Conservation (phyloP, 2,329 filamentous ascomycete species). For the Aspergillus sp. region DNA sequence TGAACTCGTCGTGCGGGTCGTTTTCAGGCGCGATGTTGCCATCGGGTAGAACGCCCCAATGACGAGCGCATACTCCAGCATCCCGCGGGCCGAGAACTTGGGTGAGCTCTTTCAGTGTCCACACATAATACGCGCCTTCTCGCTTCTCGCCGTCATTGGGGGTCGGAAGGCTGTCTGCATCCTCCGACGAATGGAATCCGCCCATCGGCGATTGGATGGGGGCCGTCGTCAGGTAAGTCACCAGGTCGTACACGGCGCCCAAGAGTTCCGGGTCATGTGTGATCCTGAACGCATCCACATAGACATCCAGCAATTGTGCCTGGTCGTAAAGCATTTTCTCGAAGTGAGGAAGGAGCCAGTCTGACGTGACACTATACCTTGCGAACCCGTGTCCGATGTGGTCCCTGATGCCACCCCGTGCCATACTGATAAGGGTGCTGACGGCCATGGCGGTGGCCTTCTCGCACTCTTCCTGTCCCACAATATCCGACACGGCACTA, state of each 20-base stretch:
- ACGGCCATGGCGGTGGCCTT: conserved; percentile 71
- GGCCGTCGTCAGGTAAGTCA: conserved; percentile 69
- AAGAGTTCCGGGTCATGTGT: conserved; percentile 63
- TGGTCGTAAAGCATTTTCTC: conserved; percentile 97
- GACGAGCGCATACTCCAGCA: conserved; percentile 65
- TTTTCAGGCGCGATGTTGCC: conserved; percentile 77
- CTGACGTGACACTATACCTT: conserved; percentile 78
- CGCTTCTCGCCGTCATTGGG: conserved; percentile 71
- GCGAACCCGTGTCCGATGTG: conserved; percentile 71
- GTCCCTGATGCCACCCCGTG: conserved; percentile 62
- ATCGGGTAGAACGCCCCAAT: conserved; percentile 75
- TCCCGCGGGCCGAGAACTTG: conserved; percentile 62
- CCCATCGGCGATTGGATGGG: conserved; percentile 61
- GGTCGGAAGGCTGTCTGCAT: conserved; percentile 72
- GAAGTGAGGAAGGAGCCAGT: conserved; percentile 93
- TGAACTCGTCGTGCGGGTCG: conserved; percentile 87
- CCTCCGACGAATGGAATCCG: conserved; percentile 80
- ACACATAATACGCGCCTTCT: conserved; percentile 90
- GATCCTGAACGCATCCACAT: conserved; percentile 74
- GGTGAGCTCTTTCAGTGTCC: conserved; percentile 82
- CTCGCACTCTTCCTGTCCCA: conserved; percentile 70
- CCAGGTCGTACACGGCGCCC: conserved; percentile 70
- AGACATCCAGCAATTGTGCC: conserved; percentile 71
- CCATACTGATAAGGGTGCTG: conserved; percentile 71
- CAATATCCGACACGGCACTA: conserved; percentile 67